Evolutionary conservation across 1,139 yeast species (phyloP).

Genomic region (Pichia sp.): DNA sequence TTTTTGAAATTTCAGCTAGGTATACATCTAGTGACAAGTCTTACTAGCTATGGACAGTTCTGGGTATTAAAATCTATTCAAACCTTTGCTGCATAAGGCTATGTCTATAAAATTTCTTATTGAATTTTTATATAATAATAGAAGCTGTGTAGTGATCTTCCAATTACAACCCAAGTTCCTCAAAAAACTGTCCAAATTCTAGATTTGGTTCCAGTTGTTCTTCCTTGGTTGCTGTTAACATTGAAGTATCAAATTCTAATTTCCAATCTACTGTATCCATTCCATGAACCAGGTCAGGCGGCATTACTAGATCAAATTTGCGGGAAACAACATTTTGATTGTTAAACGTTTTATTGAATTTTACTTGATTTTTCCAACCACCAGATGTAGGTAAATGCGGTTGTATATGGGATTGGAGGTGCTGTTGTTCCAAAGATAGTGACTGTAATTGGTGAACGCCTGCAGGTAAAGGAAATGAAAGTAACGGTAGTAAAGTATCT

Average conservation of each 20-base stretch:
- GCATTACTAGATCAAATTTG: constrained; percentile 9
- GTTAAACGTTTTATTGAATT: background rate
- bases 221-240: background rate
- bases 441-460: background rate
- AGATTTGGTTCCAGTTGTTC: background rate
- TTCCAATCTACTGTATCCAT: constrained; percentile 2
- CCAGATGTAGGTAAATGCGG: background rate
- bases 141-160: too few species aligned
- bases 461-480: background rate
- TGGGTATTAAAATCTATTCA: too few species aligned
- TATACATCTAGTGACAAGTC: too few species aligned
- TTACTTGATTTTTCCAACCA: background rate
- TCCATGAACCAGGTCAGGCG: constrained; percentile 6
- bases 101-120: too few species aligned
- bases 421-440: background rate
- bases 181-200: background rate
- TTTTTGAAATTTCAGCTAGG: too few species aligned
- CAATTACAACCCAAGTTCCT: background rate
- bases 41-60: too few species aligned
- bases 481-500: too few species aligned
- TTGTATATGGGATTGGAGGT: background rate
- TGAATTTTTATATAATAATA: too few species aligned
- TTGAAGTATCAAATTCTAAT: constrained; percentile 10
- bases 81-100: too few species aligned
- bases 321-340: background rate